A percentile compares a stretch with the other conserved stretches of the same genome.
Evolutionary conservation across 2,329 filamentous ascomycete species (phyloP).

Genomic region (Mollisiaceae sp.): DNA sequence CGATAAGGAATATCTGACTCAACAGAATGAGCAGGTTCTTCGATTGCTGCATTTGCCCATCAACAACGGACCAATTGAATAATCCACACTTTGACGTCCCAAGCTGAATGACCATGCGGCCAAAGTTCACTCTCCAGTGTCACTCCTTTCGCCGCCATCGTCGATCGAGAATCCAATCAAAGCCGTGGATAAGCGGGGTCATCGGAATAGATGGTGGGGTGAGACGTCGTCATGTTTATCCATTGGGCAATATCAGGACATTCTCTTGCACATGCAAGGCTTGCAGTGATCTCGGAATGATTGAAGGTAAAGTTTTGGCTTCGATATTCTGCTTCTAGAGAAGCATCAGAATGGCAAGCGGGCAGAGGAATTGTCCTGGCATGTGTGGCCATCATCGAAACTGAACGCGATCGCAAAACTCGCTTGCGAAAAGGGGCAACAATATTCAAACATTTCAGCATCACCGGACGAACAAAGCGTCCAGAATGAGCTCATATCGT

Average conservation of each 20-base stretch:
- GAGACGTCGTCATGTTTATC: slow-evolving; percentile 14
- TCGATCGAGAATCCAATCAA: slow-evolving; percentile 7
- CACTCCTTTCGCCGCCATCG: slow-evolving; percentile 17
- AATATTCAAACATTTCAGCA: neutral
- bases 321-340: too few relatives aligned
- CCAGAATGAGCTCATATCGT: neutral
- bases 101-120: neutral
- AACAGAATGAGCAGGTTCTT: neutral
- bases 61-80: neutral
- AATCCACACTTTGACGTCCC: neutral
- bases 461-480: neutral
- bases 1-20: neutral
- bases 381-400: too few relatives aligned
- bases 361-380: neutral
- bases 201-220: slow-evolving; percentile 23
- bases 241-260: slow-evolving; percentile 4
- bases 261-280: slow-evolving; percentile 8
- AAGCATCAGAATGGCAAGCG: neutral
- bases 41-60: neutral
- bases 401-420: neutral
- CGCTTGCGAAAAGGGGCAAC: neutral
- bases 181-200: slow-evolving; percentile 19
- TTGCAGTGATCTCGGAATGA: too few relatives aligned
- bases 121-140: slow-evolving; percentile 16
- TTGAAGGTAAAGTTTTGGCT: too few relatives aligned